A percentile compares a stretch with the other conserved stretches of the same genome.
These are phyloP conservation scores for Hypoxylon fragiforme DNA, from an alignment of 495 filamentous ascomycete genomes.

Conservation along the genomic window DNA sequence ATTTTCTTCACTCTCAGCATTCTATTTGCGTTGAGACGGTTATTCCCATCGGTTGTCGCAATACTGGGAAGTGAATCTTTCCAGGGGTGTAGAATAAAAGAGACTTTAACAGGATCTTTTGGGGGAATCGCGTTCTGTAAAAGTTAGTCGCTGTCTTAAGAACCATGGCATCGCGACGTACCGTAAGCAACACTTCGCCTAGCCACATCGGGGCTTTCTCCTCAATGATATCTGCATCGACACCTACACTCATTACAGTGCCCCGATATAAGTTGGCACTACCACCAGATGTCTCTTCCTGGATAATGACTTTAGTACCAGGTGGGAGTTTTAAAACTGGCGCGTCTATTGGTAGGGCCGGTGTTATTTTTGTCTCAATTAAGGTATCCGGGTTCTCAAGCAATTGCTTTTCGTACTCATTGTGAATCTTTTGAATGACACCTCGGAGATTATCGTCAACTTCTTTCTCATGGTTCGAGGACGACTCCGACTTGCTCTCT, in stretches of 20 bases:
- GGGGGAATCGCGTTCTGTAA: conserved; percentile 73
- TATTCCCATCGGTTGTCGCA: conserved; percentile 69
- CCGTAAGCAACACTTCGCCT: conserved; percentile 81
- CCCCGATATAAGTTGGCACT: conserved; percentile 91
- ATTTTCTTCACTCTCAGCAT: conserved; percentile 97
- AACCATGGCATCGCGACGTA: conserved; percentile 35
- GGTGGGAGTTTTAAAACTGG: conserved; percentile 79
- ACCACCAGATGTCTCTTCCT: conserved; percentile 91
- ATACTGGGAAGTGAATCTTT: conserved; percentile 74
- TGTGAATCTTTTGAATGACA: conserved; percentile 73
- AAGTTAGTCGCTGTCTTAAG: conserved; percentile 29
- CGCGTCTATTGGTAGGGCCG: conserved; percentile 80
- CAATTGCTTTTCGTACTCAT: conserved; percentile 73
- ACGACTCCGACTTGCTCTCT: conserved; percentile 55
- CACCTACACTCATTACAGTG: conserved; percentile 73
- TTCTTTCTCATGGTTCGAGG: conserved; percentile 80
- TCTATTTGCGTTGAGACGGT: conserved; percentile 90
- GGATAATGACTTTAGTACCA: conserved; percentile 85
- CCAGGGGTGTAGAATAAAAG: conserved; percentile 86
- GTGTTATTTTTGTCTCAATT: conserved; percentile 68
- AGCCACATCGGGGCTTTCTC: conserved; percentile 86
- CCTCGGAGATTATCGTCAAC: conserved; percentile 83
- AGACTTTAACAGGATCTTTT: conserved; percentile 93
- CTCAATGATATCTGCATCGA: conserved; percentile 82
- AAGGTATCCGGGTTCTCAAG: conserved; percentile 55